Evolutionary conservation across 169 alveolate species (phyloP), one percentile per base, ranked within the genome.

Genomic region (Cryptosporidium parvum): DNA sequence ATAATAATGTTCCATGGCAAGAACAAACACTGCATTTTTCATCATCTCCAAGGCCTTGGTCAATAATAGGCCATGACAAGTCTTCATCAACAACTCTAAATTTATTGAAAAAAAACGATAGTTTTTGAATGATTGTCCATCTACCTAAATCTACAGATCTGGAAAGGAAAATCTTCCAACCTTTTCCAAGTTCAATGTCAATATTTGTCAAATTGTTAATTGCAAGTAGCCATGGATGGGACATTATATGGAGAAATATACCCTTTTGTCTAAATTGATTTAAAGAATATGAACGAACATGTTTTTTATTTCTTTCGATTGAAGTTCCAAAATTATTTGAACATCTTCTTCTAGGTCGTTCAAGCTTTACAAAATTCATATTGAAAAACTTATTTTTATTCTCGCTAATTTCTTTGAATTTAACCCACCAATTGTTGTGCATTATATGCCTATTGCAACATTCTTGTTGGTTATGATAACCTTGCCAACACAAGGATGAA

Each of bases 11-110:
- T 42, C 89, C 89, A 26, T 80, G 89, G 21, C 23, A 42, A 62
- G 16, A 80, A 59, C 89, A 80, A 26, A 80, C 89, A 42, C 37
- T 62, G 59, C 89, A 80, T 21, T 80, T 80, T 42, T 80, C 89
- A 48, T 80, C 89, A 62, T 80, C 75, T 23, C 89, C 89, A 61
- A 80, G 56, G n/a, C 89, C 89, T 44, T 62, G 75, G 68, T 80
- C 89, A 44, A 80, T 80, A 21, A 80, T 59, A 6, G 89, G 75
- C 89, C 89, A 80, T 3, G 75, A 21, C 3, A 80, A 80, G 14
- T 80, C 89, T 65, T 80, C 89, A 42, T 80, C 89, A 16, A 53
- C 9, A 21, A 80, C 39, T 26, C 65, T 58, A 67, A 23, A 39
- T 61, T 45, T 37, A 9, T 80, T 59, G 51, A 80, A 80, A 35